These are phyloP conservation scores for Fusarium brevicatenulatum DNA, from an alignment of 2,329 filamentous ascomycete genomes.

Conservation along the genomic window DNA sequence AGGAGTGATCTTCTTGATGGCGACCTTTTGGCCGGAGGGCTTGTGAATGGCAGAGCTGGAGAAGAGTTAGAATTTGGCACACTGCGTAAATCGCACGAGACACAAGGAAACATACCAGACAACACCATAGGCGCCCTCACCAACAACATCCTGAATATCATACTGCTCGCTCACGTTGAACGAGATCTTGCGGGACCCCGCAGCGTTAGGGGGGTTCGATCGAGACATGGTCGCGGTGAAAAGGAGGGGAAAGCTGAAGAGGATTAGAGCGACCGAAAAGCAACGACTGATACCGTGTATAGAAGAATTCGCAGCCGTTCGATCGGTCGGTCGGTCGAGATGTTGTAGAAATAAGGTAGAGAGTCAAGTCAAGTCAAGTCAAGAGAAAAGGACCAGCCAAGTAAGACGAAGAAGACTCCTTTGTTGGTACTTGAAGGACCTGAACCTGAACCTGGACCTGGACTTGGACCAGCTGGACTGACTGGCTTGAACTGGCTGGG, in stretches of 20 bases:
- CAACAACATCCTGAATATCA: slow-evolving; percentile 99
- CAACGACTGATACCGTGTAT: slow-evolving; percentile 5
- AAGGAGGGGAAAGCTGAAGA: slow-evolving; percentile 3
- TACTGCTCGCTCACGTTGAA: slow-evolving; percentile 99
- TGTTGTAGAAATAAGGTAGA: slow-evolving; percentile 21
- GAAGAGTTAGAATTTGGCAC: not conserved
- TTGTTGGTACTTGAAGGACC: slow-evolving; percentile 30
- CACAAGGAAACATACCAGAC: slow-evolving; percentile 78
- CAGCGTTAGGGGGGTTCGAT: slow-evolving; percentile 64
- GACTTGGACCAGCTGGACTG: not conserved
- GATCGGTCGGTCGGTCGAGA: slow-evolving; percentile 23
- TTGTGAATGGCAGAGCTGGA: slow-evolving; percentile 94
- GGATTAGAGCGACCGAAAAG: not conserved
- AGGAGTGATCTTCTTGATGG: slow-evolving; percentile 99
- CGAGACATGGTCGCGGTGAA: slow-evolving; percentile 59
- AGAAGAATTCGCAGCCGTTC: slow-evolving; percentile 18
- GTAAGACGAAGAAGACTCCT: slow-evolving; percentile 35
- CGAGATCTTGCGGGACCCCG: slow-evolving; percentile 89
- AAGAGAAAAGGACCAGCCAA: slow-evolving; percentile 35
- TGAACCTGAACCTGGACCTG: not conserved
- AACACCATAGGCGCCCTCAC: slow-evolving; percentile 97
- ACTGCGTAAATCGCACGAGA: not conserved
- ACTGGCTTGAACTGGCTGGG: too few species aligned
- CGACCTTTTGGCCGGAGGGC: slow-evolving; percentile 96
- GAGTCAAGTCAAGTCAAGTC: slow-evolving; percentile 24